Conservation (phyloP, 1,284 basidiomycete species). For the Stygiomarasmius scandens region DNA sequence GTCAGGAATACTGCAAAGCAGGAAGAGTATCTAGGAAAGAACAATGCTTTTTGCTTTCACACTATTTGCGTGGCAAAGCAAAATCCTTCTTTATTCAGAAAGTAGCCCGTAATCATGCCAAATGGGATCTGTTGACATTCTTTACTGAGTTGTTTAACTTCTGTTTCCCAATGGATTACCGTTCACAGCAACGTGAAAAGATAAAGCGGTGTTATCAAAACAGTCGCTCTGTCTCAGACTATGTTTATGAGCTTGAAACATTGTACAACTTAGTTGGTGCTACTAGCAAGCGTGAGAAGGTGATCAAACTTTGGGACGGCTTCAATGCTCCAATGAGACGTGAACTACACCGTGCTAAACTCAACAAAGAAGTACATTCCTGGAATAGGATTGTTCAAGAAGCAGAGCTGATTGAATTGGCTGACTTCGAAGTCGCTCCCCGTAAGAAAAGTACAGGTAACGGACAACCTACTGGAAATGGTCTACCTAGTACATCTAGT, state of each 20-base stretch:
- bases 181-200: slow-evolving; percentile 4
- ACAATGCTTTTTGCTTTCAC: slow-evolving; percentile 3
- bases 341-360: slow-evolving; percentile 7
- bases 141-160: slow-evolving; percentile 5
- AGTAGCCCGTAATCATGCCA: not conserved
- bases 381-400: slow-evolving; percentile 2
- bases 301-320: slow-evolving; percentile 14
- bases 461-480: not conserved
- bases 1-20: not conserved
- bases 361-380: slow-evolving; percentile 4
- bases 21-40: slow-evolving; percentile 5
- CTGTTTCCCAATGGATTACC: slow-evolving; percentile 6
- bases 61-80: not conserved
- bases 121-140: slow-evolving; percentile 3
- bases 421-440: not conserved
- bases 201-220: not conserved
- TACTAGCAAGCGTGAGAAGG: slow-evolving; percentile 1
- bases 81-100: slow-evolving; percentile 8
- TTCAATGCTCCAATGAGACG: not conserved
- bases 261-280: slow-evolving; percentile 2
- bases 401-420: slow-evolving; percentile 9
- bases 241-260: slow-evolving; percentile 3
- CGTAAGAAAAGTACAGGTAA: not conserved
- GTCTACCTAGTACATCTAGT: no score
- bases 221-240: slow-evolving; percentile 3